These are phyloP conservation scores for Leccinum sublutescens DNA, from an alignment of 768 basidiomycete genomes.

Conservation along the genomic window DNA sequence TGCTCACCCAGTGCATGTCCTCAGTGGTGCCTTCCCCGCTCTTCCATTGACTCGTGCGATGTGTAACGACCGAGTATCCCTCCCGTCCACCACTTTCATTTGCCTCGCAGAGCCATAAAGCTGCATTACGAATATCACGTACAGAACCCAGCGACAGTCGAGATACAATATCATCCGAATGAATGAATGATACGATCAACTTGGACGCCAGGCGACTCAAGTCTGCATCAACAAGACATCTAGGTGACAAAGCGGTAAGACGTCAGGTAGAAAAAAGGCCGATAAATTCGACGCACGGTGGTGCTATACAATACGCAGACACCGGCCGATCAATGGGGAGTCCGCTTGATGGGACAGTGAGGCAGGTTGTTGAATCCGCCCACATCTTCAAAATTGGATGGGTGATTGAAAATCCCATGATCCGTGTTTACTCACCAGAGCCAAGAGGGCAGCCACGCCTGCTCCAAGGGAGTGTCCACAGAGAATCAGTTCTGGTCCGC, in stretches of 20 bases:
- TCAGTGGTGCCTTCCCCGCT: conserved; percentile 54
- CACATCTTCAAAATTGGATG: conserved; percentile 58
- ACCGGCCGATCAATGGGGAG: conserved; percentile 65
- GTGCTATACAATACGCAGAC: conserved; percentile 76
- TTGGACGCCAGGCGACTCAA: conserved; percentile 59
- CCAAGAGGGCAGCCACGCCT: conserved; percentile 74
- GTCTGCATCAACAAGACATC: conserved; percentile 60
- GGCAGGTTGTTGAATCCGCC: conserved; percentile 78
- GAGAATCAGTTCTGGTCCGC: conserved; percentile 57
- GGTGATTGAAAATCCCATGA: background rate
- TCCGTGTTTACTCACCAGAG: conserved; percentile 48
- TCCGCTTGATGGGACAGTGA: conserved; percentile 65
- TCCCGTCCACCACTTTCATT: conserved; percentile 42
- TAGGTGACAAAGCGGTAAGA: conserved; percentile 24
- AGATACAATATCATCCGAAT: conserved; percentile 80
- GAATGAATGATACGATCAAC: conserved; percentile 74
- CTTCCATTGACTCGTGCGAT: conserved; percentile 58
- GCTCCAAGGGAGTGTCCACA: conserved; percentile 86
- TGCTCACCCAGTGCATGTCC: conserved; percentile 51
- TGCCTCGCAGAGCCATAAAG: conserved; percentile 78
- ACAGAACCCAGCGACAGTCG: conserved; percentile 76
- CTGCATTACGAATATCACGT: conserved; percentile 70
- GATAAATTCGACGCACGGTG: conserved; percentile 54
- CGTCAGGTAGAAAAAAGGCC: background rate
- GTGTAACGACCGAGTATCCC: conserved; percentile 41